Evolutionary conservation across 345 rosid species (phyloP).

Genomic region (Trapa incisa): DNA sequence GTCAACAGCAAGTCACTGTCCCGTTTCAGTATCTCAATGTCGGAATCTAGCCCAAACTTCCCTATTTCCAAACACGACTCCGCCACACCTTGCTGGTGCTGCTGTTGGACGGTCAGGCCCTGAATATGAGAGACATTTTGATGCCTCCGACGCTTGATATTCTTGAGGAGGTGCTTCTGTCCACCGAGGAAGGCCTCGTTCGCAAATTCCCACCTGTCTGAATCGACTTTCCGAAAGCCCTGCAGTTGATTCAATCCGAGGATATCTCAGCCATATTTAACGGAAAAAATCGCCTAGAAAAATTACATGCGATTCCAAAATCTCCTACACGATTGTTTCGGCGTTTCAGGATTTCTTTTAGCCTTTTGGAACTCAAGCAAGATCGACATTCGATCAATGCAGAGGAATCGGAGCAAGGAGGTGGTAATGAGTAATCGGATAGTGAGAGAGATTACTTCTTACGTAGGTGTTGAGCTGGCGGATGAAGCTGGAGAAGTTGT

Average conservation of each 20-base stretch:
- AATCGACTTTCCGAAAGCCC: constrained; percentile 87
- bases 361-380: background rate
- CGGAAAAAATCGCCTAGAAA: too few relatives aligned
- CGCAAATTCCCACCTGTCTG: constrained; percentile 88
- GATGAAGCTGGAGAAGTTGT: constrained; percentile 67
- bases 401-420: background rate
- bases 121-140: constrained; percentile 9
- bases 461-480: constrained; percentile 77
- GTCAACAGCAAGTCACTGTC: constrained; percentile 40
- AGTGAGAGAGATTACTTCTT: constrained; percentile 12
- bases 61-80: constrained; percentile 62
- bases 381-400: too few relatives aligned
- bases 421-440: too few relatives aligned
- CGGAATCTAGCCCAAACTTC: constrained; percentile 53
- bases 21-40: constrained; percentile 51
- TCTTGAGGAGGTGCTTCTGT: constrained; percentile 58
- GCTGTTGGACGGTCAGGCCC: constrained; percentile 3
- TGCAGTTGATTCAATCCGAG: constrained; percentile 11
- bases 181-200: constrained; percentile 86
- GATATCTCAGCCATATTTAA: background rate
- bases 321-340: too few relatives aligned
- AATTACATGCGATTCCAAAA: too few relatives aligned
- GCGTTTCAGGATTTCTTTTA: too few relatives aligned
- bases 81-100: constrained; percentile 21
- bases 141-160: constrained; percentile 59